Base-by-base conservation (phyloP, 73 alveolate species). In the Paramecium biaurelia region DNA sequence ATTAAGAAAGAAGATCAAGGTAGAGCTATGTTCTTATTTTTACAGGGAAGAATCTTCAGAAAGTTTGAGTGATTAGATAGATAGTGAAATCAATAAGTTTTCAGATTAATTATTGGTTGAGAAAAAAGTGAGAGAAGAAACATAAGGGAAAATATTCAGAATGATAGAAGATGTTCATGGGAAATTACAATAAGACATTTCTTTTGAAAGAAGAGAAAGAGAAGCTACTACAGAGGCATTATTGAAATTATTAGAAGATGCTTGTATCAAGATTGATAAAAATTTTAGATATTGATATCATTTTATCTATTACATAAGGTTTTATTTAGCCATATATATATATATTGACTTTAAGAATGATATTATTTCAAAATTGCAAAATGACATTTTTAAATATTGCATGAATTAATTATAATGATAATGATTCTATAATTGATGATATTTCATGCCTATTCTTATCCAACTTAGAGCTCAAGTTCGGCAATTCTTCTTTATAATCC, bases 401-500 rank as follows among this genome's bases (percentile, higher is more conserved):
- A 53, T 53, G 14, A 1, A 53, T 53, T 53, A 53, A 18, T 18
- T 18, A n/a, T 53, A 53, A 15, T 53, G 30, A 53, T 53, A 18
- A 53, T 53, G 32, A 53, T 53, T 53, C 68, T 53, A 53, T 53
- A 53, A 67, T 67, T 67, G 85, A 53, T 53, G 68, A 74, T 74
- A 74, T 6, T 43, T 79, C 90, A 79, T 43, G 76, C 90, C 56
- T 79, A 42, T 85, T 96, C 99, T 34, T 92, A 89, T 28, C 99
- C 99, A 18, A 96, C 97, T 42, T 95, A 96, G 30, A 93, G 58
- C 88, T 96, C 99, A 8, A 96, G 92, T 70, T 96, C 99, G 10
- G 98, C 93, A 30, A 96, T 95, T 93, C 99, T 95, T 76, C 99
- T 96, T 68, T 94, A 93, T 68, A 96, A 93, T 32, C 93, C 98